Conservation (phyloP, 768 basidiomycete species). For the Mrakia hoshinonis region DNA sequence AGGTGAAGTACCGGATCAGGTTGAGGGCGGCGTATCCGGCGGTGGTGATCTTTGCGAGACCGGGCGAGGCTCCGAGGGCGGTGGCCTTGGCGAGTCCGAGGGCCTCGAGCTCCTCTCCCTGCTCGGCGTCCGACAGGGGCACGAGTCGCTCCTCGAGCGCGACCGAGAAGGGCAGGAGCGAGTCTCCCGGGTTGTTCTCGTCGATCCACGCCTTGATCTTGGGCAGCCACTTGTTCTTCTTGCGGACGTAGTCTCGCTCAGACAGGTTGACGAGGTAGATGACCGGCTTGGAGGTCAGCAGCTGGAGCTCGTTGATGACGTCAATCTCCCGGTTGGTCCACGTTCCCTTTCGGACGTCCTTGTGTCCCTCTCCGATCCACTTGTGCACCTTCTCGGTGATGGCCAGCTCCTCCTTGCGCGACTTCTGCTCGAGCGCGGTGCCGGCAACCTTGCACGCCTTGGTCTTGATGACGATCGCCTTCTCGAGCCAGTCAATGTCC, state of each 20-base stretch:
- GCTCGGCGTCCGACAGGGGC: constrained; percentile 53
- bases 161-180: constrained; percentile 93
- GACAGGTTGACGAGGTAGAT: constrained; percentile 96
- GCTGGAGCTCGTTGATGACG: constrained; percentile 74
- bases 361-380: constrained; percentile 64
- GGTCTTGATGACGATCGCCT: constrained; percentile 68
- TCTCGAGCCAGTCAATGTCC: constrained; percentile 98
- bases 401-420: constrained; percentile 90
- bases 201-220: constrained; percentile 99
- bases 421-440: constrained; percentile 77
- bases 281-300: constrained; percentile 93
- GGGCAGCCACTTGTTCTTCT: constrained; percentile 98
- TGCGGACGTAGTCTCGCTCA: constrained; percentile 86
- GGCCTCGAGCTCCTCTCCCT: constrained; percentile 66
- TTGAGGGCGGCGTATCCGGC: constrained; percentile 79
- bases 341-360: constrained; percentile 83
- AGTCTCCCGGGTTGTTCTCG: constrained; percentile 88
- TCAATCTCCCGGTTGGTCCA: constrained; percentile 99
- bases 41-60: constrained; percentile 86
- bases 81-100: constrained; percentile 49
- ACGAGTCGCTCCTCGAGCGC: constrained; percentile 85
- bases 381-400: constrained; percentile 78
- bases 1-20: constrained; percentile 95
- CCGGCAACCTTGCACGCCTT: constrained; percentile 52
- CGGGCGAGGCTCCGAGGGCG: constrained; percentile 46